phyloP scores from a whole-genome alignment of 164 flowering plant genomes.

The Euptelea pleiosperma region DNA sequence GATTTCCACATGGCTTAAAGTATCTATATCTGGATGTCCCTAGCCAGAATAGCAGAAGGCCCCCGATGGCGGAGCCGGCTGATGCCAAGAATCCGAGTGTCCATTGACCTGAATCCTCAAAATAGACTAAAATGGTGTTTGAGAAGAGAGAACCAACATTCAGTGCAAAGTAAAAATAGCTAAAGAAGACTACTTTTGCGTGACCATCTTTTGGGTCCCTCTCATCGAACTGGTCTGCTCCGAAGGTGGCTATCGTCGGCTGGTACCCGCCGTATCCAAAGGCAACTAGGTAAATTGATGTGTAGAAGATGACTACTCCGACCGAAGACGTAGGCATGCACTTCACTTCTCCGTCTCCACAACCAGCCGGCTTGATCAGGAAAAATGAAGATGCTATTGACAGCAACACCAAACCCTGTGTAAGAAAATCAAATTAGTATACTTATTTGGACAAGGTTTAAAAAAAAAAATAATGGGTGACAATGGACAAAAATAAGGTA shows the following conservation, averaged over 20 bases:
- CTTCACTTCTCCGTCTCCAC: constrained; percentile 36
- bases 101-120: constrained; percentile 72
- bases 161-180: constrained; percentile 73
- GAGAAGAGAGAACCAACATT: constrained; percentile 74
- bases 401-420: constrained; percentile 60
- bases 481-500: too few relatives aligned
- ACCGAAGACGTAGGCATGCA: constrained; percentile 40
- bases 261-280: constrained; percentile 92
- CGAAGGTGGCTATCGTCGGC: constrained; percentile 77
- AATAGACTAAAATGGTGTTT: constrained; percentile 73
- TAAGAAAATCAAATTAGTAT: not conserved
- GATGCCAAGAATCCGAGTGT: constrained; percentile 63
- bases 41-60: constrained; percentile 34
- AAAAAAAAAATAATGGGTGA: too few relatives aligned
- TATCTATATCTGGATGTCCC: constrained; percentile 47
- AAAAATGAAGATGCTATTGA: constrained; percentile 60
- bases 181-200: constrained; percentile 52
- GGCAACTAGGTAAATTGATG: constrained; percentile 69
- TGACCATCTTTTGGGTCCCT: constrained; percentile 23
- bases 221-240: constrained; percentile 78
- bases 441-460: too few relatives aligned
- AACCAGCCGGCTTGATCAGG: constrained; percentile 56
- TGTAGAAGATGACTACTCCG: constrained; percentile 47
- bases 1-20: constrained; percentile 67
- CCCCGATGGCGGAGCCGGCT: constrained; percentile 50